phyloP scores from a whole-genome alignment of 306 rosid species.

The Glycine soja region DNA sequence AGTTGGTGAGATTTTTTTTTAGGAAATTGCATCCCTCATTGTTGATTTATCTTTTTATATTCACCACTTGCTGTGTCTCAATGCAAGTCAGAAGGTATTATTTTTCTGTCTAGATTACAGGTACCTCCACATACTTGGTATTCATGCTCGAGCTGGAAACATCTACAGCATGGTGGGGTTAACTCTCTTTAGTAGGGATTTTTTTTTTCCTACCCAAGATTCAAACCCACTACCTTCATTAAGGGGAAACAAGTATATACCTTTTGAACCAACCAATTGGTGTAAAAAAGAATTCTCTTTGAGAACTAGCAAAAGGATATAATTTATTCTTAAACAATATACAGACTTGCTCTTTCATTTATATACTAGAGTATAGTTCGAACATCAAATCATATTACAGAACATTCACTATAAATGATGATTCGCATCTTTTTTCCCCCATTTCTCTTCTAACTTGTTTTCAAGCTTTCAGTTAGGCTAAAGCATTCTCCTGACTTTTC shows the following conservation, averaged over 20 bases:
- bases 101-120: not conserved
- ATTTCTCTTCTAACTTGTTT: not conserved
- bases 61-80: not conserved
- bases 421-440: not conserved
- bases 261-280: not conserved
- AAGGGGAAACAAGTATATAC: not conserved
- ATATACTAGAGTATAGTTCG: not conserved
- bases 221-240: not conserved
- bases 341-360: not conserved
- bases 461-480: not conserved
- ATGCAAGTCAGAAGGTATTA: not conserved
- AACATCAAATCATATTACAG: not conserved
- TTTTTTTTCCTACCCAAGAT: not conserved
- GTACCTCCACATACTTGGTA: not conserved
- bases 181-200: not conserved
- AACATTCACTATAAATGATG: not conserved
- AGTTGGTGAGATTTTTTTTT: not conserved
- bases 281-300: not conserved
- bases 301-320: not conserved
- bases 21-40: not conserved
- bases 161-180: not conserved
- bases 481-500: not conserved
- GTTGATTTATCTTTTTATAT: conserved; percentile 20
- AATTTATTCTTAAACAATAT: conserved; percentile 1
- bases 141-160: not conserved